These are phyloP conservation scores for Thuidium tamariscinum DNA, from an alignment of 225 moss, liverwort and hornwort genomes.

Conservation along the genomic window DNA sequence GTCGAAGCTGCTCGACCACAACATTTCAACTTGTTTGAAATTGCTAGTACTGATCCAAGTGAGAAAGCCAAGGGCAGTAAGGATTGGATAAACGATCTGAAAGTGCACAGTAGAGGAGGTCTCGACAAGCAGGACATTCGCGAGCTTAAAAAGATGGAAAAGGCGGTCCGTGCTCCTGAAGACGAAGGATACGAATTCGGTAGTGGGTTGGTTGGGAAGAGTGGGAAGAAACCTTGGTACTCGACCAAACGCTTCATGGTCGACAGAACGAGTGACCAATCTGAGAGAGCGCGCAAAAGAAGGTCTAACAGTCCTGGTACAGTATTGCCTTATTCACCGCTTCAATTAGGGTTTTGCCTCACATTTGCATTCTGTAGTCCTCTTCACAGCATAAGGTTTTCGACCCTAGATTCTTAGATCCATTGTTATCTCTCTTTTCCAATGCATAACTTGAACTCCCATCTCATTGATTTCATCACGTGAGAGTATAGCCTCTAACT, in stretches of 20 bases:
- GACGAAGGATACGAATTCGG: slow-evolving; percentile 79
- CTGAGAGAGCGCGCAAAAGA: not conserved
- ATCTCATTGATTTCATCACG: not conserved
- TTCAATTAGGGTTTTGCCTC: not conserved
- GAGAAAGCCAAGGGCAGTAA: slow-evolving; percentile 27
- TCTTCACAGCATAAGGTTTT: not conserved
- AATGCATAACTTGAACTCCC: not conserved
- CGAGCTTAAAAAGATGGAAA: slow-evolving; percentile 62
- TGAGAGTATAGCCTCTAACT: not conserved
- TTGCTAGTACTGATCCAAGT: not conserved
- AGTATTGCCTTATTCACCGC: not conserved
- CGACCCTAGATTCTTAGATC: not conserved
- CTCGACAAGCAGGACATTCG: slow-evolving; percentile 47
- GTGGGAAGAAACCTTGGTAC: slow-evolving; percentile 17
- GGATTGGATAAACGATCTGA: slow-evolving; percentile 28
- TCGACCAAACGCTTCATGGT: slow-evolving; percentile 14
- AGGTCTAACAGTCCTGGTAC: not conserved
- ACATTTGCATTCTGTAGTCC: not conserved
- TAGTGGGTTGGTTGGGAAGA: slow-evolving; percentile 60
- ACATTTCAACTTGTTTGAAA: slow-evolving; percentile 70
- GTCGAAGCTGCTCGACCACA: slow-evolving; percentile 37
- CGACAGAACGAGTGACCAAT: not conserved
- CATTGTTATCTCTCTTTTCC: not conserved
- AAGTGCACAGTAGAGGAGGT: slow-evolving; percentile 42
- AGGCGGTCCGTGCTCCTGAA: slow-evolving; percentile 54